Base-by-base conservation (phyloP, 1,284 basidiomycete genomes). In the Irpex sp. region DNA sequence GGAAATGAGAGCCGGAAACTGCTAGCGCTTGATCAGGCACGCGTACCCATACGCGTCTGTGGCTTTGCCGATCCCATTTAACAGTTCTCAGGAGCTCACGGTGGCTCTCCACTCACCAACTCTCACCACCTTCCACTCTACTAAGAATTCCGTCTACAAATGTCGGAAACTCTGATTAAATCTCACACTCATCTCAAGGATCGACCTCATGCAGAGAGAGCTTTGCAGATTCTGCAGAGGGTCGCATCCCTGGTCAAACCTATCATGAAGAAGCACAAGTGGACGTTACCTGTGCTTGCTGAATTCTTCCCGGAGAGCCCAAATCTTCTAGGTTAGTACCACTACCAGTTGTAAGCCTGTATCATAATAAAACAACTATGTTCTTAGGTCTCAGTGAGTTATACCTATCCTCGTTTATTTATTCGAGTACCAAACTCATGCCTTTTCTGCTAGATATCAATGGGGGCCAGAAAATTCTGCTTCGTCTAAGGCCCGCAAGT, bases 251-350 rank as follows among this genome's bases (percentile, higher is more conserved):
- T 93, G 59, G 93, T 95, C 55, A 94, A 94, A 74, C 94, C 94
- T 3, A 92, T 96, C 69, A 96, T 96, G 94, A 80, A 86, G 64
- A 93, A 89, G 69, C 88, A 89, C 68, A 77, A 78, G 5, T 96
- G 93, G 93, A 80, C 83, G 38, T 80, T 97, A 6, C 93, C 93
- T n/a, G 82, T 85, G 0, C 83, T 96, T 13, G 82, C 89, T 11
- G 94, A 97, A 74, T 96, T 96, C 80, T 91, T 93, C 68, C 94
- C 94, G 0, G 82, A 87, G 9, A 85, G 86, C 62, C 83, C 87
- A 0, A 86, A 83, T 69, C 77, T 96, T 15, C 77, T 95, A 40
- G 94, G 92, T 89, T 69, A 73, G 87, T 72, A 9, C 1, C 48
- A 55, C 9, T 51, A 9, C 47, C 31, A 19, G 11, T 56, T 5